phyloP scores from a whole-genome alignment of 352 stramenopile species.

The Phytophthora cryptogea region DNA sequence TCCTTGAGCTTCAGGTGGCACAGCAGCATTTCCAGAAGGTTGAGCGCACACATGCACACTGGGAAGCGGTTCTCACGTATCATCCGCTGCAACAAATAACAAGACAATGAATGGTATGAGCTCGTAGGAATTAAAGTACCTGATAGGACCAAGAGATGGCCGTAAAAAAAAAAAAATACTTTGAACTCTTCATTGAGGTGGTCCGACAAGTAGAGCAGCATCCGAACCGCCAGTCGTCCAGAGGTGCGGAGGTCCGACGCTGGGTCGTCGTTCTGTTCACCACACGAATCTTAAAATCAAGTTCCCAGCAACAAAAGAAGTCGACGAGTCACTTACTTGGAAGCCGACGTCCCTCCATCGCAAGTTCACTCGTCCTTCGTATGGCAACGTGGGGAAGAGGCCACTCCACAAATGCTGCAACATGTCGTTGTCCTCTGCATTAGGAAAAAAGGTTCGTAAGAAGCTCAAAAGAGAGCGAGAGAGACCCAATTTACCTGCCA shows the following conservation, averaged over 20 bases:
- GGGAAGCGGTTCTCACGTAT: conserved; percentile 74
- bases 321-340: conserved; percentile 38
- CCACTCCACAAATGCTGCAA: conserved; percentile 68
- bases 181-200: conserved; percentile 76
- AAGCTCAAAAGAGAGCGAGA: background rate
- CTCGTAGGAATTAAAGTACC: too few species aligned
- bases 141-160: too few species aligned
- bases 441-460: too few species aligned
- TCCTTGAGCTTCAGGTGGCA: conserved; percentile 75
- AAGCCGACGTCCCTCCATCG: conserved; percentile 72
- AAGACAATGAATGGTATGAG: conserved; percentile 1
- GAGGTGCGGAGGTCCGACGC: conserved; percentile 65
- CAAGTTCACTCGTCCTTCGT: conserved; percentile 65
- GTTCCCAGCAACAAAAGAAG: conserved; percentile 1
- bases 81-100: conserved; percentile 48
- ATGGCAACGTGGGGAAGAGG: conserved; percentile 65
- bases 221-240: conserved; percentile 57
- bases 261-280: conserved; percentile 57
- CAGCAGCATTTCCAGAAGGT: conserved; percentile 71
- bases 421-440: conserved; percentile 62
- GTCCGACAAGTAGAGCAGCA: conserved; percentile 73
- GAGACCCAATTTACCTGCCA: conserved; percentile 31
- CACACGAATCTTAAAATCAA: conserved; percentile 3
- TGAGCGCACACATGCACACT: conserved; percentile 63
- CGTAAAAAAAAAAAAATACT: conserved; percentile 32